Evolutionary conservation across 1,284 basidiomycete genomes (phyloP).

Genomic region (Cutaneotrichosporon cutaneum): DNA sequence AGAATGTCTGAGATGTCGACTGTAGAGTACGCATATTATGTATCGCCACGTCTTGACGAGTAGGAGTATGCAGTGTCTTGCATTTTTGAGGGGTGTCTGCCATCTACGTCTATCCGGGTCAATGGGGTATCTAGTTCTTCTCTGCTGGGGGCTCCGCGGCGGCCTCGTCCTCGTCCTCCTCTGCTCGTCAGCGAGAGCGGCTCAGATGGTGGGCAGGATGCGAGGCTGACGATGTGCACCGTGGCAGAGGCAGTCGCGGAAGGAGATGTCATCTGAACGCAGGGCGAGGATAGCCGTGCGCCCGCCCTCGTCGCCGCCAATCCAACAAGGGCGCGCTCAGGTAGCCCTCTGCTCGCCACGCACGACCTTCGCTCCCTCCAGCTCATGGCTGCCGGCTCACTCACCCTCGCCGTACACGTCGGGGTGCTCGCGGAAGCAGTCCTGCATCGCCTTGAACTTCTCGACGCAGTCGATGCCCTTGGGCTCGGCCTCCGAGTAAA

Average conservation of each 20-base stretch:
- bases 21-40: neutral
- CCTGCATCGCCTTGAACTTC: constrained; percentile 97
- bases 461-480: constrained; percentile 98
- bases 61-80: neutral
- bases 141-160: neutral
- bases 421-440: constrained; percentile 94
- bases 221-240: too few species aligned
- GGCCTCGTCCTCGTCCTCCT: constrained; percentile 36
- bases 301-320: too few species aligned
- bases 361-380: too few species aligned
- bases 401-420: constrained; percentile 91
- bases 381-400: constrained; percentile 29
- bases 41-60: neutral
- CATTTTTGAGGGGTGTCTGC: constrained; percentile 2
- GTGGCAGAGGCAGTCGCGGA: too few species aligned
- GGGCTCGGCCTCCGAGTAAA: constrained; percentile 89
- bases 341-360: too few species aligned
- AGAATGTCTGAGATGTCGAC: neutral
- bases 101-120: neutral
- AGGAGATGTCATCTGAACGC: too few species aligned
- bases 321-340: too few species aligned
- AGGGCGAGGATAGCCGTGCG: too few species aligned
- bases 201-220: too few species aligned
- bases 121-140: neutral
- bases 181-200: neutral